These are phyloP conservation scores for Clarireedia monteithiana DNA, from an alignment of 2,329 filamentous ascomycete genomes.

Conservation along the genomic window DNA sequence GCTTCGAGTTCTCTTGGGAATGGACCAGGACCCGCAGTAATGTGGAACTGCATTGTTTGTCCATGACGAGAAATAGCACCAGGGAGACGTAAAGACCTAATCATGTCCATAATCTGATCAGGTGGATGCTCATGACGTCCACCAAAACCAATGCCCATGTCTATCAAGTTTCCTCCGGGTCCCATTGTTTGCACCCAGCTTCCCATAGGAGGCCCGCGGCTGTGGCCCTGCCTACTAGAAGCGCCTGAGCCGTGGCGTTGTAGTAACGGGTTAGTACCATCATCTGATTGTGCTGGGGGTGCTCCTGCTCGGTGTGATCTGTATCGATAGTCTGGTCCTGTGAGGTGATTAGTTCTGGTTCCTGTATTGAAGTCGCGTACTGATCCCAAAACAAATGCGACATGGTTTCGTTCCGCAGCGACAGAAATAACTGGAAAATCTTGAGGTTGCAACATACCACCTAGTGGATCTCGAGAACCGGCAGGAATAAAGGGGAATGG, in stretches of 20 bases:
- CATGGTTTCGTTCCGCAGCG: neutral
- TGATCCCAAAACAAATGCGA: neutral
- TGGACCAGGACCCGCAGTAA: slow-evolving; percentile 43
- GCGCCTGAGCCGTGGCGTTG: slow-evolving; percentile 46
- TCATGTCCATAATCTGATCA: slow-evolving; percentile 25
- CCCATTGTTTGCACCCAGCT: slow-evolving; percentile 42
- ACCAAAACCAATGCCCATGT: slow-evolving; percentile 24
- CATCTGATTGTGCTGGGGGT: slow-evolving; percentile 51
- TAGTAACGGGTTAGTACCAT: slow-evolving; percentile 81
- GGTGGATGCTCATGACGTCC: slow-evolving; percentile 26
- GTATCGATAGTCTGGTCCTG: slow-evolving; percentile 33
- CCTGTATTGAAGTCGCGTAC: neutral
- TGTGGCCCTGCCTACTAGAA: slow-evolving; percentile 37
- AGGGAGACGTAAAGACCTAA: slow-evolving; percentile 28
- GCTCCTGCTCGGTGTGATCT: slow-evolving; percentile 46
- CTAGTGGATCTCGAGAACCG: slow-evolving; percentile 44
- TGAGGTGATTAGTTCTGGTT: slow-evolving; percentile 27
- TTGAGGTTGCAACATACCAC: slow-evolving; percentile 35
- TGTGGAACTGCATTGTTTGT: slow-evolving; percentile 52
- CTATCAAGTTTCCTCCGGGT: slow-evolving; percentile 30
- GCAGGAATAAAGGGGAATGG: slow-evolving; percentile 57
- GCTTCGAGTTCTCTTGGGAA: slow-evolving; percentile 44
- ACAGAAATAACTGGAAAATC: neutral
- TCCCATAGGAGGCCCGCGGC: slow-evolving; percentile 41
- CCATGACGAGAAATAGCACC: slow-evolving; percentile 34